phyloP scores from a whole-genome alignment of 2,329 filamentous ascomycete genomes.

The Arachnomyces sp. region DNA sequence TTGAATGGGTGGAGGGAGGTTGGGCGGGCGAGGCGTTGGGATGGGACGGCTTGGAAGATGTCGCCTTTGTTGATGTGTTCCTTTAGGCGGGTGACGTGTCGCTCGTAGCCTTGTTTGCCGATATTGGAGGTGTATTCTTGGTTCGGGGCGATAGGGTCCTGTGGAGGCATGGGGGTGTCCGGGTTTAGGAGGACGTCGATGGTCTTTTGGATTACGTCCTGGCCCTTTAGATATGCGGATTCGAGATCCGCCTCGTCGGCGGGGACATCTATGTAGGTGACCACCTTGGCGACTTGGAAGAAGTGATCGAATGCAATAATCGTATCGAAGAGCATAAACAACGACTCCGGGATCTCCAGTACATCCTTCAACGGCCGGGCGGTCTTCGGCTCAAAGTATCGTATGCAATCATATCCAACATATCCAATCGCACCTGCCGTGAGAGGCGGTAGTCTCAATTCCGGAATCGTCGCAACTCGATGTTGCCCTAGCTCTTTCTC shows the following conservation, averaged over 20 bases:
- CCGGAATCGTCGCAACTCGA: conserved; percentile 74
- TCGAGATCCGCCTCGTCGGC: conserved; percentile 49
- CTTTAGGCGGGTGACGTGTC: conserved; percentile 79
- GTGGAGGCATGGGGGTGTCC: conserved; percentile 68
- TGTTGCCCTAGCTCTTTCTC: conserved; percentile 72
- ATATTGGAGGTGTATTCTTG: conserved; percentile 89
- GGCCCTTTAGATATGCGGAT: conserved; percentile 62
- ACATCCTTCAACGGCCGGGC: conserved; percentile 80
- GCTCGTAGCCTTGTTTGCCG: conserved; percentile 78
- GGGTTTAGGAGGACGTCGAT: conserved; percentile 65
- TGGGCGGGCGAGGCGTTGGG: conserved; percentile 82
- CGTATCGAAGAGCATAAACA: conserved; percentile 97
- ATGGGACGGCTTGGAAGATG: conserved; percentile 96
- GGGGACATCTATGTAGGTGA: conserved; percentile 77
- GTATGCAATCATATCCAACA: conserved; percentile 93
- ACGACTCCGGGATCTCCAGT: conserved; percentile 78
- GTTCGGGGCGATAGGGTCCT: conserved; percentile 63
- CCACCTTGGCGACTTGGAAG: conserved; percentile 84
- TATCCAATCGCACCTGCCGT: conserved; percentile 93
- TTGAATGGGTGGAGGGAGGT: conserved; percentile 95
- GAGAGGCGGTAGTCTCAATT: conserved; percentile 70
- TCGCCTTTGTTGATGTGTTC: conserved; percentile 84
- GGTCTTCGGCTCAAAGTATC: conserved; percentile 98
- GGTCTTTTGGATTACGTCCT: conserved; percentile 55
- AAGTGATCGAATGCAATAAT: conserved; percentile 93